A percentile compares a stretch with the other conserved stretches of the same genome.
Evolutionary conservation across 805 yeast genomes (phyloP).

Genomic region (Komagataella ulmi): DNA sequence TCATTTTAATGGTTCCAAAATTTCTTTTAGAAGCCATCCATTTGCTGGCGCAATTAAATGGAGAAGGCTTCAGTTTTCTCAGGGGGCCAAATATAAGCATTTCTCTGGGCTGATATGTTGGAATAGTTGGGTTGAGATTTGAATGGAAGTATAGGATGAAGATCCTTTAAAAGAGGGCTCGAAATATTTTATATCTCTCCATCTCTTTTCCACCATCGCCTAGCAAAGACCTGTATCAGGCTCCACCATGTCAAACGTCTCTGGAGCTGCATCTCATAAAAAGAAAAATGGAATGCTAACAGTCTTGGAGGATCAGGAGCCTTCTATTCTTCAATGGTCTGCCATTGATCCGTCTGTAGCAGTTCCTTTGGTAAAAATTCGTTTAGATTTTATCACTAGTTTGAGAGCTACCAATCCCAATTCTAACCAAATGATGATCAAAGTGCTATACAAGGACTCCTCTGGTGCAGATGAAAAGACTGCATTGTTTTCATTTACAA

Average conservation of each 20-base stretch:
- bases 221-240: background rate
- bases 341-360: slow-evolving; percentile 35
- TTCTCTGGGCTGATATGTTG: background rate
- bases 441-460: slow-evolving; percentile 31
- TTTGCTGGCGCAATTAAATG: background rate
- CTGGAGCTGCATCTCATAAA: slow-evolving; percentile 40
- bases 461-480: slow-evolving; percentile 19
- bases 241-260: slow-evolving; percentile 1
- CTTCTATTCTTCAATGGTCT: slow-evolving; percentile 43
- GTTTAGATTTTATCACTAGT: slow-evolving; percentile 27
- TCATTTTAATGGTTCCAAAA: background rate
- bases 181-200: background rate
- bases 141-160: background rate
- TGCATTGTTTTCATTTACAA: slow-evolving; percentile 49
- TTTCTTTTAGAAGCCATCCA: background rate
- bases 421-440: slow-evolving; percentile 54
- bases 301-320: slow-evolving; percentile 40
- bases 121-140: background rate
- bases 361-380: slow-evolving; percentile 24
- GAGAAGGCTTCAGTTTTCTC: background rate
- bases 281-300: slow-evolving; percentile 44
- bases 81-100: background rate
- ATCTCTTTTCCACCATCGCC: background rate
- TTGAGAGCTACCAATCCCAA: slow-evolving; percentile 61
- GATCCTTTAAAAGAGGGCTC: background rate